Conservation (phyloP, 225 moss, liverwort and hornwort species). For the Physcomitrellopsis africana region DNA sequence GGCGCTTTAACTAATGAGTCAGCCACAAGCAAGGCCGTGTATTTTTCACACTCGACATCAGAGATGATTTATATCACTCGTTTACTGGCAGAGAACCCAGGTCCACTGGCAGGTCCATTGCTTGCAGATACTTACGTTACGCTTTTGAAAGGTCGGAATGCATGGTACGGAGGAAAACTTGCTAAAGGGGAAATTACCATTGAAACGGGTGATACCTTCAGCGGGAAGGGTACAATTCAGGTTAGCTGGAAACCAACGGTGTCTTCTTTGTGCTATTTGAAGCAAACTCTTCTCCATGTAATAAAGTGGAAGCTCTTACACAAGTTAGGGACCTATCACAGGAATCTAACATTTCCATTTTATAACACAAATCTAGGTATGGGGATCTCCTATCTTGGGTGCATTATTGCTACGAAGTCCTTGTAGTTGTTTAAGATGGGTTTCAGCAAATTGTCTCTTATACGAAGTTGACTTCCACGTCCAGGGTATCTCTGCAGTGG, state of each 20-base stretch:
- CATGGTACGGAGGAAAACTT: conserved; percentile 73
- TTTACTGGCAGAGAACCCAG: conserved; percentile 74
- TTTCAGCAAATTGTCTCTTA: no score
- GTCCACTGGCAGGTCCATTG: conserved; percentile 63
- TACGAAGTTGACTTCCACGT: not conserved
- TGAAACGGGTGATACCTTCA: conserved; percentile 70
- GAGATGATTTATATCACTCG: conserved; percentile 84
- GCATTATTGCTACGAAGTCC: no score
- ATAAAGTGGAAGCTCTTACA: not conserved
- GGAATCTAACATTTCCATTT: no score
- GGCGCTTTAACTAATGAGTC: conserved; percentile 73
- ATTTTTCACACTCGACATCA: conserved; percentile 70
- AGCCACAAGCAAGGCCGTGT: conserved; percentile 72
- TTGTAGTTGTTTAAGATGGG: no score
- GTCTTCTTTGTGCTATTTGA: not conserved
- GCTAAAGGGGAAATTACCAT: conserved; percentile 66
- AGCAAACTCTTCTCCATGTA: not conserved
- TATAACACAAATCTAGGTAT: no score
- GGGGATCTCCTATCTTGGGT: no score
- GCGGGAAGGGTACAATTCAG: conserved; percentile 79
- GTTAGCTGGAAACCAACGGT: conserved; percentile 29
- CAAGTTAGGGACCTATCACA: not conserved
- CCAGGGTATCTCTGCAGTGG: conserved; percentile 93
- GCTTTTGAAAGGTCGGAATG: conserved; percentile 79
- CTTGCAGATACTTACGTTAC: conserved; percentile 74